Evolutionary conservation across 768 basidiomycete genomes (phyloP).

Genomic region (Russula sp.): DNA sequence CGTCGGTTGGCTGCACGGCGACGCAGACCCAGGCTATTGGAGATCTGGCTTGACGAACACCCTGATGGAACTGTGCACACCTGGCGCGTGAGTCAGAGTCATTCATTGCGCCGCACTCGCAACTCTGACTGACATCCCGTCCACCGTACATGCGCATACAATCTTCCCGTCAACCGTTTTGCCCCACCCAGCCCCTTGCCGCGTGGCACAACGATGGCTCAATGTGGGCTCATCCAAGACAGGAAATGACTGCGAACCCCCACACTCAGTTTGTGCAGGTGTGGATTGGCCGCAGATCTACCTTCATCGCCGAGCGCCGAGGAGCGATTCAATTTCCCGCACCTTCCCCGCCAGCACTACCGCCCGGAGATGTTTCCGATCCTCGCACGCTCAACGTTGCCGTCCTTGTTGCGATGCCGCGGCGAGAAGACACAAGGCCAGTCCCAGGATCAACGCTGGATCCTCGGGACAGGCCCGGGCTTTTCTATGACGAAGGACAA

Average conservation of each 20-base stretch:
- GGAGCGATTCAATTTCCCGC: neutral
- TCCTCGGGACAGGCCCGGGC: neutral
- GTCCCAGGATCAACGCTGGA: neutral
- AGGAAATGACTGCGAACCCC: neutral
- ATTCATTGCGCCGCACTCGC: too few relatives aligned
- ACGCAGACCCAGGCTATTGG: conserved; percentile 21
- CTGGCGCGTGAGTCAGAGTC: conserved; percentile 23
- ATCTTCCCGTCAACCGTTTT: neutral
- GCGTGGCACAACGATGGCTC: conserved; percentile 20
- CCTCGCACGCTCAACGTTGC: conserved; percentile 18
- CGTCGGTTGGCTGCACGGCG: neutral
- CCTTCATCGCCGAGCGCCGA: neutral
- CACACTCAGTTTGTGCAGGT: conserved; percentile 10
- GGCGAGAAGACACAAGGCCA: neutral
- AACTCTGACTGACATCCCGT: neutral
- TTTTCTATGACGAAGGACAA: conserved; percentile 5
- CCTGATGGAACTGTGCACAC: neutral
- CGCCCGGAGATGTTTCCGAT: neutral
- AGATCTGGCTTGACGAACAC: conserved; percentile 14
- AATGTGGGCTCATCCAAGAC: neutral
- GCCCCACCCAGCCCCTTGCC: conserved; percentile 15
- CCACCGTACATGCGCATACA: neutral
- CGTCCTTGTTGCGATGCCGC: conserved; percentile 28
- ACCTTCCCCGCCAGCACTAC: neutral
- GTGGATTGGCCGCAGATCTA: conserved; percentile 5